phyloP scores from a whole-genome alignment of 2,329 filamentous ascomycete genomes.

The Dactylellina cionopaga region DNA sequence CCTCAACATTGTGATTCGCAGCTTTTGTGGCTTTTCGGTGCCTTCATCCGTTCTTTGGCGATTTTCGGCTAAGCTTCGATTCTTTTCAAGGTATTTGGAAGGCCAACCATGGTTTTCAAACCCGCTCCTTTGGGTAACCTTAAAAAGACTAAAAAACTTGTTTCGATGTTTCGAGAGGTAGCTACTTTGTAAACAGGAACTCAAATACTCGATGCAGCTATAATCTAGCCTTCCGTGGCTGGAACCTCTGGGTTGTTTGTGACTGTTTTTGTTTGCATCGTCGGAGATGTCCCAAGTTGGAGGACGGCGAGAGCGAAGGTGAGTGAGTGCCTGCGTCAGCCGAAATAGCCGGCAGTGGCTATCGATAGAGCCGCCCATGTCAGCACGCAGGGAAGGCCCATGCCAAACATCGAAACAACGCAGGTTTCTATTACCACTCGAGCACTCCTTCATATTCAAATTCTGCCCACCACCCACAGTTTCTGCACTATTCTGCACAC shows the following conservation, averaged over 20 bases:
- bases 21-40: slow-evolving; percentile 1
- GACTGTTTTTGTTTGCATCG: neutral
- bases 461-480: no score
- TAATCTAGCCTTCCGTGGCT: no score
- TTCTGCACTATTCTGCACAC: no score
- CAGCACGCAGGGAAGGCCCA: slow-evolving; percentile 29
- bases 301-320: no score
- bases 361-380: slow-evolving; percentile 12
- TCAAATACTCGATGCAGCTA: no score
- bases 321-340: neutral
- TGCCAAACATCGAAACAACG: slow-evolving; percentile 16
- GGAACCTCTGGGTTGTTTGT: neutral
- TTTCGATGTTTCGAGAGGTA: slow-evolving; percentile 11
- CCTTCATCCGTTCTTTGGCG: slow-evolving; percentile 4
- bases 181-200: no score
- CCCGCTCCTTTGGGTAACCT: no score
- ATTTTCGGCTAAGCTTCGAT: slow-evolving; percentile 28
- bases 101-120: neutral
- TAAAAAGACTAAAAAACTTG: no score
- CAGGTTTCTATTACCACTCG: slow-evolving; percentile 22
- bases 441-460: no score
- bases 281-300: neutral
- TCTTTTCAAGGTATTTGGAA: slow-evolving; percentile 32
- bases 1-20: slow-evolving; percentile 13
- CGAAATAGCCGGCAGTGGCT: slow-evolving; percentile 9